Conservation (phyloP, 1,139 yeast genomes). For the Yamadazyma pseudoaaseri region DNA sequence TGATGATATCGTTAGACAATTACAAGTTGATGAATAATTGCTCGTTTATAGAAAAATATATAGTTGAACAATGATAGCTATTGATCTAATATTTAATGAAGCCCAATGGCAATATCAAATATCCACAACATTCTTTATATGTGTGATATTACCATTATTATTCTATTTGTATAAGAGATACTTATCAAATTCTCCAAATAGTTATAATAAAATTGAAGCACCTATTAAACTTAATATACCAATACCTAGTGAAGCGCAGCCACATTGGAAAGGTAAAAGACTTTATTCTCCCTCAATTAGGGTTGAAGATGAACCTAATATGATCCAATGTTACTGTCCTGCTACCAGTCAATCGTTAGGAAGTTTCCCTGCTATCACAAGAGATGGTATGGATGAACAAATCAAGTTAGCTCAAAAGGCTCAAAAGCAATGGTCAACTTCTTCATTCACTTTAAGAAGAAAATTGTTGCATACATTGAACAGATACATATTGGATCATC, state of each 20-base stretch:
- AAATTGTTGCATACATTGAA: constrained; percentile 69
- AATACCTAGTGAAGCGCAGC: constrained; percentile 80
- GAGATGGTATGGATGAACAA: constrained; percentile 66
- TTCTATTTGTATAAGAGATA: constrained; percentile 40
- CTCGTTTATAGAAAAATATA: background rate
- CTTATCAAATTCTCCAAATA: constrained; percentile 38
- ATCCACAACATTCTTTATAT: constrained; percentile 44
- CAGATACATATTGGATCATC: constrained; percentile 73
- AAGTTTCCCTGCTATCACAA: constrained; percentile 58
- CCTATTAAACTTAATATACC: constrained; percentile 53
- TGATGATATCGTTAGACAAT: constrained; percentile 24
- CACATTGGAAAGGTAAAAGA: constrained; percentile 91
- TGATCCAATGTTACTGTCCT: constrained; percentile 87
- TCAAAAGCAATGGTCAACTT: constrained; percentile 55
- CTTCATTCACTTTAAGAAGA: constrained; percentile 62
- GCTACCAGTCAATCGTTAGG: constrained; percentile 93
- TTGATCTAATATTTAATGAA: constrained; percentile 41
- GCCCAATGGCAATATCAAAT: constrained; percentile 51
- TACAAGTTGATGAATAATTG: constrained; percentile 15
- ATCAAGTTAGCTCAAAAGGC: constrained; percentile 60
- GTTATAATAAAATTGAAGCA: constrained; percentile 43
- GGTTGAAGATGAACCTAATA: constrained; percentile 57
- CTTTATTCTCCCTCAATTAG: constrained; percentile 57
- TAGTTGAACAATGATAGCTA: constrained; percentile 35
- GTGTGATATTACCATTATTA: constrained; percentile 39